A percentile compares a stretch with the other conserved stretches of the same genome.
Conservation (phyloP, 805 yeast species). For the Brettanomyces sp. region DNA sequence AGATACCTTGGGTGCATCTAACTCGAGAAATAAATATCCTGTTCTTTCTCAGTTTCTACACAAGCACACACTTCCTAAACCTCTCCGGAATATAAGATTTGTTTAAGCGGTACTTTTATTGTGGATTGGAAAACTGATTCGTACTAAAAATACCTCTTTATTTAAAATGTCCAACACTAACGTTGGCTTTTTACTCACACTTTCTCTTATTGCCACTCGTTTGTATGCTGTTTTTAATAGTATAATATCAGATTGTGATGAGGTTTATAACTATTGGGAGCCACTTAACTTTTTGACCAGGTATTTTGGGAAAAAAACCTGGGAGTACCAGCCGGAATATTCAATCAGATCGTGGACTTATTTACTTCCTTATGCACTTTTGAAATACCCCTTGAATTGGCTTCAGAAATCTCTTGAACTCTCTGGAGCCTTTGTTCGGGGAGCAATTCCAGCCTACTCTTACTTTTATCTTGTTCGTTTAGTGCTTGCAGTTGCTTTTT, state of each 20-base stretch:
- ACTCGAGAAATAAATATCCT: too few relatives aligned
- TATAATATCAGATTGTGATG: constrained; percentile 88
- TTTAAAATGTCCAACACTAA: not conserved
- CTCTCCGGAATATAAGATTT: too few relatives aligned
- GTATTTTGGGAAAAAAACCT: constrained; percentile 86
- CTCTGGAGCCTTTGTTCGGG: not conserved
- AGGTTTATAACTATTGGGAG: constrained; percentile 89
- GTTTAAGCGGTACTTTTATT: too few relatives aligned
- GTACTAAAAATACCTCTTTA: not conserved
- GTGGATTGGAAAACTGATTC: too few relatives aligned
- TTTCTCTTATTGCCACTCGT: constrained; percentile 4
- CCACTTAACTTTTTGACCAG: constrained; percentile 72
- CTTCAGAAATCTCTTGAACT: constrained; percentile 3
- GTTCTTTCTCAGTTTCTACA: too few relatives aligned
- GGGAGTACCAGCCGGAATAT: constrained; percentile 91
- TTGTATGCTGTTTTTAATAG: constrained; percentile 35
- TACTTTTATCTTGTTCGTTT: constrained; percentile 48
- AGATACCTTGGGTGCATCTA: too few relatives aligned
- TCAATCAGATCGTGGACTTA: constrained; percentile 85
- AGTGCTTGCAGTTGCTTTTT: constrained; percentile 30
- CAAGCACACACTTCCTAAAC: too few relatives aligned
- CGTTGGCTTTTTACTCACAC: not conserved
- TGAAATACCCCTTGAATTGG: constrained; percentile 16
- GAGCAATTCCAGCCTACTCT: constrained; percentile 8
- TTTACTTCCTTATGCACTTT: constrained; percentile 37